Evolutionary conservation across 768 basidiomycete species (phyloP), one percentile per base, ranked within the genome.

Genomic region (Clitopilus hobsonii): DNA sequence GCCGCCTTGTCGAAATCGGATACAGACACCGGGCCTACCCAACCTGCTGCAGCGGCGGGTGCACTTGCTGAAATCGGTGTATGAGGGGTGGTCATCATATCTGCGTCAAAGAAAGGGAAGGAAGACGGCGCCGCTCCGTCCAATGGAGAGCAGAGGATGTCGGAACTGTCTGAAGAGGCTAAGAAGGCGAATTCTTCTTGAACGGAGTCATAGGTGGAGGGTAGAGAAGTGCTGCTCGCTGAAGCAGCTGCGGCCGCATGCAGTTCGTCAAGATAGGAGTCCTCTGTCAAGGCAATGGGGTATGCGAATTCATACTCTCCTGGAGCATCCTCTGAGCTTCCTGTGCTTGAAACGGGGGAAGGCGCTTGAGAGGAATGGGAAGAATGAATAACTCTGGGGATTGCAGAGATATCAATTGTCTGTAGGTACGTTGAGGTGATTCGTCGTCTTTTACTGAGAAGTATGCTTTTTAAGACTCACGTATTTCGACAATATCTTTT

Each of bases 401-500:
- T 52, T 6, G 72, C 64, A n/a, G 77, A 71, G 1, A 74, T 70
- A 56, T 76, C 79, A 50, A 83, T 72, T 5, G 80, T 80, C 81
- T 82, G 55, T n/a, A 36, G 3, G 10, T 11, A 11, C n/a, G 13
- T 36, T 36, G 24, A 23, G 18, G 5, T 4, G 8, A 23, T 4
- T 24, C 18, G 24, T 49, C n/a, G n/a, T n/a, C n/a, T n/a, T n/a
- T n/a, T n/a, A n/a, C n/a, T n/a, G n/a, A n/a, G n/a, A n/a, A n/a
- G n/a, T n/a, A n/a, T n/a, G n/a, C n/a, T n/a, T n/a, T n/a, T n/a
- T n/a, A 51, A 14, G 54, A 76, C 88, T 61, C 61, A 91, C 90
- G 64, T 91, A 92, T 91, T 90, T 90, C 3, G 86, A 84, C 20
- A 91, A 74, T 55, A 91, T 89, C 68, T 90, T 91, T 48, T 88